Evolutionary conservation across 2,329 filamentous ascomycete species (phyloP).

Genomic region (Didymella pinodella): DNA sequence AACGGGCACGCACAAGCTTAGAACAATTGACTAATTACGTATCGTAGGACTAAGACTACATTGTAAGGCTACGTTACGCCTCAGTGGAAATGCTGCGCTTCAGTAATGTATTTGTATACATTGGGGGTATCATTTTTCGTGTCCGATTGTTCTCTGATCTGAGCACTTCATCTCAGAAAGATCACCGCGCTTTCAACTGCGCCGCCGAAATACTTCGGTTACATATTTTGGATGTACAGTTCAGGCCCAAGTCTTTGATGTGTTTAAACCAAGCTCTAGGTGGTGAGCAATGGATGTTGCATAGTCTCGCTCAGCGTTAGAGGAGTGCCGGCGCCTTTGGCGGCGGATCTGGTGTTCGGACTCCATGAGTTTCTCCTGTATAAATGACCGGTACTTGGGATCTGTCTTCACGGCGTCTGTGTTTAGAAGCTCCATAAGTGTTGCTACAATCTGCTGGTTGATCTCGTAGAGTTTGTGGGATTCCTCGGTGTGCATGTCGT

Average conservation of each 20-base stretch:
- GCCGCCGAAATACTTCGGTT: not conserved
- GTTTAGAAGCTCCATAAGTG: constrained; percentile 63
- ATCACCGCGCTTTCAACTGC: constrained; percentile 26
- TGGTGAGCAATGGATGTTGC: constrained; percentile 48
- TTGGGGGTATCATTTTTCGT: constrained; percentile 23
- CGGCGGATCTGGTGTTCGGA: constrained; percentile 59
- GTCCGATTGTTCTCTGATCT: constrained; percentile 34
- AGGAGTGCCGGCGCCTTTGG: constrained; percentile 51
- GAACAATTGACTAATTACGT: not conserved
- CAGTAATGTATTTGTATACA: constrained; percentile 11
- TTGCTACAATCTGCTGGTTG: constrained; percentile 63
- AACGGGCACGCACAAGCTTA: not conserved
- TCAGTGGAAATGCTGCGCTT: not conserved
- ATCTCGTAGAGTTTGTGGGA: constrained; percentile 58
- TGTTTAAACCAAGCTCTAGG: constrained; percentile 38
- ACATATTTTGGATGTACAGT: not conserved
- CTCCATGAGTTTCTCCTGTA: constrained; percentile 63
- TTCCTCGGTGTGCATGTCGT: constrained; percentile 51
- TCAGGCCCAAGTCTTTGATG: constrained; percentile 43
- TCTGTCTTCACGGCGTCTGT: constrained; percentile 60
- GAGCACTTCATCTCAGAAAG: constrained; percentile 44
- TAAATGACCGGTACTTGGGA: constrained; percentile 57
- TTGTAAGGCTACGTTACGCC: not conserved
- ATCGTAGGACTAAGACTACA: not conserved
- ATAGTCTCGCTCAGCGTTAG: constrained; percentile 46